Percentiles rank a stretch among this genome's conserved stretches.
Evolutionary conservation across 1,284 basidiomycete genomes (phyloP).

Genomic region (Golubevia pallescens): DNA sequence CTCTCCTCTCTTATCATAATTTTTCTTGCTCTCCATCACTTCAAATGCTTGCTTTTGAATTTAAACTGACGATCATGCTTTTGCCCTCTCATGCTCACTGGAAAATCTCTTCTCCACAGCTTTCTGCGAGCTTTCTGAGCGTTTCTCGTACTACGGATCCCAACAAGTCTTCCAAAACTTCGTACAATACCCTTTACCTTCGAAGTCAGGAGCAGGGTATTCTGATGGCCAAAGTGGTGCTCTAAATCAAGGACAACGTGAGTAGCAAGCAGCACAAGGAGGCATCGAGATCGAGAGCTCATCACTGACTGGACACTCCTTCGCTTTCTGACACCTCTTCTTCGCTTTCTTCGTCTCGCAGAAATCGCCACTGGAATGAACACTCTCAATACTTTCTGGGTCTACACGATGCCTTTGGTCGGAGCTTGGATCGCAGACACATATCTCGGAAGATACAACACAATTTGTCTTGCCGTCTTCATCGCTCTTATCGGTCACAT

Average conservation of each 20-base stretch:
- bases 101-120: constrained; percentile 50
- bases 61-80: not conserved
- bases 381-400: constrained; percentile 31
- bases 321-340: too few species aligned
- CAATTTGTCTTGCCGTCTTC: constrained; percentile 64
- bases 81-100: not conserved
- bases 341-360: too few species aligned
- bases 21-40: not conserved
- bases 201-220: constrained; percentile 32
- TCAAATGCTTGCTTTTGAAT: not conserved
- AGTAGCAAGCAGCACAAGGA: too few species aligned
- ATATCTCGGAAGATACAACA: constrained; percentile 67
- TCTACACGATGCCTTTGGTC: constrained; percentile 53
- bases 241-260: constrained; percentile 47
- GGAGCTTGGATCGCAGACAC: constrained; percentile 65
- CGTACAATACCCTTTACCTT: constrained; percentile 41
- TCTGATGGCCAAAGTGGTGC: constrained; percentile 34
- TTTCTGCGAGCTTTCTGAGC: constrained; percentile 60
- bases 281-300: too few species aligned
- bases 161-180: constrained; percentile 56
- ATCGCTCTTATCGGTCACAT: constrained; percentile 70
- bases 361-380: constrained; percentile 39
- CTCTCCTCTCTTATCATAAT: not conserved
- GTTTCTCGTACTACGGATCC: constrained; percentile 60
- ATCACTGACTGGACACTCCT: too few species aligned